Evolutionary conservation across 129 eudicot genomes (phyloP).

Genomic region (Helianthus tuberosus): DNA sequence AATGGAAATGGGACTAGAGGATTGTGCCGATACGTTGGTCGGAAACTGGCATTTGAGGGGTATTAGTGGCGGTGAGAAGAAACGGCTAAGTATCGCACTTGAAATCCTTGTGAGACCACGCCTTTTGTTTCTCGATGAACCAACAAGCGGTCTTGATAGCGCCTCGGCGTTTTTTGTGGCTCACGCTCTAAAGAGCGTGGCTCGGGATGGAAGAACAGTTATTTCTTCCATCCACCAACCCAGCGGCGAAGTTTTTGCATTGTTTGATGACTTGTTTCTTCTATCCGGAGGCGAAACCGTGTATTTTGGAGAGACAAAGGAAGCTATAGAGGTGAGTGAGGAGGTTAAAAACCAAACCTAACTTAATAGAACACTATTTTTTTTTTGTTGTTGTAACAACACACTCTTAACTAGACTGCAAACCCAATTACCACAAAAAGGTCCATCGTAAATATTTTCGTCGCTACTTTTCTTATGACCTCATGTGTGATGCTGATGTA

Average conservation of each 20-base stretch:
- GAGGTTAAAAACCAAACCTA: background rate
- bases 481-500: too few relatives aligned
- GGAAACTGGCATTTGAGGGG: constrained; percentile 93
- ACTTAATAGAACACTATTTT: background rate
- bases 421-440: too few relatives aligned
- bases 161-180: constrained; percentile 85
- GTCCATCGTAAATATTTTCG: too few relatives aligned
- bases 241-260: constrained; percentile 71
- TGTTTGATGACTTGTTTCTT: constrained; percentile 72
- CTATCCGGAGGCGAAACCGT: constrained; percentile 72
- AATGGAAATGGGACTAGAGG: constrained; percentile 83
- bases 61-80: constrained; percentile 84
- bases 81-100: constrained; percentile 78
- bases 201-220: constrained; percentile 86
- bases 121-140: constrained; percentile 80
- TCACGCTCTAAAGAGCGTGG: constrained; percentile 69
- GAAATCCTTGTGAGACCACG: constrained; percentile 76
- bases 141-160: constrained; percentile 89
- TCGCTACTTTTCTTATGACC: too few relatives aligned
- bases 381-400: background rate
- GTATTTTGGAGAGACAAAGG: constrained; percentile 78
- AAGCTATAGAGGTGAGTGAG: constrained; percentile 56
- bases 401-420: too few relatives aligned
- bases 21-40: constrained; percentile 66
- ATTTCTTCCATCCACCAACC: constrained; percentile 76